Base-by-base conservation (phyloP, 2,329 filamentous ascomycete genomes). In the Fusarium buxicola region DNA sequence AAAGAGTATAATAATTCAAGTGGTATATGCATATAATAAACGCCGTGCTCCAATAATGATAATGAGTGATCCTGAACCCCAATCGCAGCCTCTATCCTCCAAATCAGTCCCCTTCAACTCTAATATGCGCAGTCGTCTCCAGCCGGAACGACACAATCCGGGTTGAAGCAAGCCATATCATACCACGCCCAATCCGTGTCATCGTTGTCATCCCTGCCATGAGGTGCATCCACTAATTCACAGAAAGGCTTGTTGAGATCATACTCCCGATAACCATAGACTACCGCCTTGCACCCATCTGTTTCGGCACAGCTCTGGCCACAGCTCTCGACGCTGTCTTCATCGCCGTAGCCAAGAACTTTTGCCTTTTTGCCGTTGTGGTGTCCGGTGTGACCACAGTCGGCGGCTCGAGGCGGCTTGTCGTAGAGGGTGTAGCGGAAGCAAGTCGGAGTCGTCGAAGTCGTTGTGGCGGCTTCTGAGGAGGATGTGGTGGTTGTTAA, bases 241-340 rank as follows among this genome's bases (percentile, higher is more conserved):
- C 62, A 65, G 48, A 66, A 66, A 8, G 62, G 62, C n/a, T 30
- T 24, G 16, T 58, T 59, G 16, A 59, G 28, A n/a, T 66, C 31
- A 34, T 58, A 46, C 8, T 63, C 39, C 32, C 32, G 32, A 16
- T 65, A 63, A 2, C 62, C 62, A 9, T 45, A 65, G n/a, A 50
- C 34, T 13, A 65, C 43, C 5, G 45, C 58, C 31, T 63, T 48
- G 11, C 62, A 66, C 1, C 53, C 58, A 4, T 21, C 2, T 5
- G 30, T 59, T n/a, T 60, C 39, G 4, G 39, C 40, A 34, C 62
- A 65, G 24, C 58, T 66, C 62, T 66, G 28, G 11, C 48, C 62
- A 18, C 62, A 65, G 1, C 49, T 3, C 30, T 63, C 62, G n/a
- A 65, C 27, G 32, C 62, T 65, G 8, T 60, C 58, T 9, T 38